These are phyloP conservation scores for Annulohypoxylon moriforme DNA, from an alignment of 495 filamentous ascomycete species.

Conservation along the genomic window DNA sequence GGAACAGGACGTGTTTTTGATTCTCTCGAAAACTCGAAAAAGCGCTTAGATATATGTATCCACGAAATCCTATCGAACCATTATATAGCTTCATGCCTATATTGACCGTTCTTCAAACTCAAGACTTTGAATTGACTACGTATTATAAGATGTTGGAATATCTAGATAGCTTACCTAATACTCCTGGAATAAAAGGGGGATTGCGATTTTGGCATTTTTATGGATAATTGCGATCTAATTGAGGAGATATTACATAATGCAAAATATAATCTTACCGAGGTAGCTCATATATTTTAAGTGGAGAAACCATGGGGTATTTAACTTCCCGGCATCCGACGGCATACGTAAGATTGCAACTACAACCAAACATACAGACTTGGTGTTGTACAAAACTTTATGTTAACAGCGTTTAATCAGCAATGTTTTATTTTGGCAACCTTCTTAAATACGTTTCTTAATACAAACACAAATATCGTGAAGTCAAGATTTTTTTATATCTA, in stretches of 20 bases:
- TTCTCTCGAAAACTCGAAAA: no score
- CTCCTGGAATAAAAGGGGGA: no score
- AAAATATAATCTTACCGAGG: not conserved
- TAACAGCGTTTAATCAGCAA: not conserved
- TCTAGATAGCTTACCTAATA: no score
- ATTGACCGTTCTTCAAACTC: no score
- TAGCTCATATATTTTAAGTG: not conserved
- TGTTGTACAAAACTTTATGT: not conserved
- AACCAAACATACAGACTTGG: not conserved
- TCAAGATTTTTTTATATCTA: not conserved
- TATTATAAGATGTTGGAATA: no score
- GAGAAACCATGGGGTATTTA: not conserved
- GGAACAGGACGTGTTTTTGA: no score
- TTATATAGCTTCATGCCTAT: no score
- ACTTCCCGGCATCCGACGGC: not conserved
- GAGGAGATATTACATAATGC: not conserved
- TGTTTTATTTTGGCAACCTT: not conserved
- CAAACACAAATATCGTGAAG: not conserved
- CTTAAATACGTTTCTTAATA: not conserved
- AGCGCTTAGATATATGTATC: no score
- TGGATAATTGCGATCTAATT: not conserved
- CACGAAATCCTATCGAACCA: no score
- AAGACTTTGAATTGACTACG: no score
- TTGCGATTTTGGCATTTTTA: no score
- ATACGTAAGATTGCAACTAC: not conserved